Conservation (phyloP, 345 rosid species). For the Moricandia moricandioides region DNA sequence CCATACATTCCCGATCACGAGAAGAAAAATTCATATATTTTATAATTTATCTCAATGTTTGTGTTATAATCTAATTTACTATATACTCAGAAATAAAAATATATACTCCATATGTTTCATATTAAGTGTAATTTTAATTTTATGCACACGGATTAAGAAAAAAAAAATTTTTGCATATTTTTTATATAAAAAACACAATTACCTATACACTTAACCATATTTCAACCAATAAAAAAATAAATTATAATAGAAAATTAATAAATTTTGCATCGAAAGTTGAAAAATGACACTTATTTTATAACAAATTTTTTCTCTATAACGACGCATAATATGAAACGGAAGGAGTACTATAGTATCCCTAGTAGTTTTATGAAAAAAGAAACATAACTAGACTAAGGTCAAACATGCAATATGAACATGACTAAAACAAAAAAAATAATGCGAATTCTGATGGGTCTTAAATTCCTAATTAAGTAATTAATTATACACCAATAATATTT, state of each 20-base stretch:
- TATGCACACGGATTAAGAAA: no score
- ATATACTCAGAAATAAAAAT: neutral
- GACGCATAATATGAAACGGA: no score
- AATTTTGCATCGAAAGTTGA: no score
- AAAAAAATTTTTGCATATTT: no score
- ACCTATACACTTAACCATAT: no score
- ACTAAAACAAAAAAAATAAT: neutral
- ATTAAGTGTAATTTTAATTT: no score
- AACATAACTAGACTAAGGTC: neutral
- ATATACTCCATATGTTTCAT: no score
- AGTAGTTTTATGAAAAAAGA: neutral
- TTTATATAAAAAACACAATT: no score
- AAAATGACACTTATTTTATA: no score
- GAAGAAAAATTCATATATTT: conserved; percentile 9
- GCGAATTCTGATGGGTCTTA: neutral
- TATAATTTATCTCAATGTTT: conserved; percentile 22
- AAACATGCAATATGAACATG: conserved; percentile 23
- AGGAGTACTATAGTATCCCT: neutral
- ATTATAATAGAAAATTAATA: no score
- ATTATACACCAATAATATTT: neutral
- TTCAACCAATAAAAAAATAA: no score
- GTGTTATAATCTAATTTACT: conserved; percentile 19
- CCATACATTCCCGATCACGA: conserved; percentile 29
- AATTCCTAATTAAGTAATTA: neutral
- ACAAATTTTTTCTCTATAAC: no score